Evolutionary conservation across 371 early-diverging fungal species (phyloP), one percentile per base, ranked within the genome.

Genomic region (Mortierella sp.): DNA sequence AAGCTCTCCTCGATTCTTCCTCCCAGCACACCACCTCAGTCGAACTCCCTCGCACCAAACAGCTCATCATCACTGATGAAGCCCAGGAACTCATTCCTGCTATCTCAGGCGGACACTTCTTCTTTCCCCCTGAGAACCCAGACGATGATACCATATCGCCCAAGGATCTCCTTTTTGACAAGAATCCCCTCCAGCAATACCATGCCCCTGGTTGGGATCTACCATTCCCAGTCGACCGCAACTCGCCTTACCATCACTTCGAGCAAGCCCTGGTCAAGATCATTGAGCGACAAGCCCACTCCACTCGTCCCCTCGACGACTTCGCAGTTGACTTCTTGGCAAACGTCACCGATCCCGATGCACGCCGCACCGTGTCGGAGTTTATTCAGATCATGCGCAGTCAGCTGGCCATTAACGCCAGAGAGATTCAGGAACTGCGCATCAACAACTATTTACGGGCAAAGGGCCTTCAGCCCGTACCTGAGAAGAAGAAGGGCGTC

Each of bases 121-220:
- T 52, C 53, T 37, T 50, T 13, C 24, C 31, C 5, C 45, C 70
- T 31, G 14, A 14, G 6, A 10, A 29, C 0, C 3, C 50, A 1
- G 61, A 53, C 1, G 61, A 70, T 1, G 45, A 70, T n/a, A 19
- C 39, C 31, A 19, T 70, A 7, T 58, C 11, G 1, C 14, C 37
- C 6, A 47, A 47, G 4, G 50, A 71, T 24, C 22, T 48, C 0
- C n/a, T 19, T 1, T 70, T 70, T 34, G 31, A 44, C 47, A 70
- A 70, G 11, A 70, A 63, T 31, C 44, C 26, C 1, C 45, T 61
- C 2, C 70, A 70, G n/a, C 70, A 70, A 39, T 70, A 70, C 34
- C 0, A 0, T 29, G 64, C 70, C 2, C 70, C 70, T 9, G 45
- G 10, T 39, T 22, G 39, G 37, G 70, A 63, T 0, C 39, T 70